These are phyloP conservation scores for Spathaspora gorwiae DNA, from an alignment of 805 yeast genomes.

Conservation along the genomic window DNA sequence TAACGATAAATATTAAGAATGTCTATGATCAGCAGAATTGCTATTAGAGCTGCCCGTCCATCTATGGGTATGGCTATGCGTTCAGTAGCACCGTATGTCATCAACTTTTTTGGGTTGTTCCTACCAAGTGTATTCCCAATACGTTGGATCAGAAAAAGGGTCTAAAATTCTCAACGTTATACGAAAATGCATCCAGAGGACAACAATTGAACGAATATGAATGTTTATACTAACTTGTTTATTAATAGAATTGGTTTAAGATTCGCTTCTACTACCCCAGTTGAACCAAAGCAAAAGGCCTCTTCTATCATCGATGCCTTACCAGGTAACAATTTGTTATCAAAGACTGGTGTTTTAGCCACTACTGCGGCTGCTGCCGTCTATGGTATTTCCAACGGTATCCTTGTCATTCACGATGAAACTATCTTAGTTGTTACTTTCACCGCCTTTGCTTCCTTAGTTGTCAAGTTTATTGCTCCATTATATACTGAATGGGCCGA, in stretches of 20 bases:
- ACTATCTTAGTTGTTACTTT: conserved; percentile 80
- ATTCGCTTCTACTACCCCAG: conserved; percentile 59
- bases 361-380: conserved; percentile 92
- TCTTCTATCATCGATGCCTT: conserved; percentile 82
- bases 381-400: conserved; percentile 90
- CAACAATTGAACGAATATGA: no score
- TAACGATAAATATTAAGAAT: conserved; percentile 10
- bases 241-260: conserved; percentile 53
- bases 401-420: conserved; percentile 92
- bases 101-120: no score
- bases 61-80: conserved; percentile 36
- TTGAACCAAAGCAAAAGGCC: conserved; percentile 90
- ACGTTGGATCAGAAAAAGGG: no score
- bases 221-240: conserved; percentile 24
- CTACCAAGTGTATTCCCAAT: not conserved
- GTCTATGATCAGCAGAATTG: conserved; percentile 43
- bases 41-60: conserved; percentile 41
- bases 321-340: conserved; percentile 83
- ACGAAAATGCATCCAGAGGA: no score
- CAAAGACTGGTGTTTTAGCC: conserved; percentile 94
- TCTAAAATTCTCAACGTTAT: no score
- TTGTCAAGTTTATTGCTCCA: conserved; percentile 89
- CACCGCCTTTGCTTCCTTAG: conserved; percentile 66
- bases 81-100: conserved; percentile 38
- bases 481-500: conserved; percentile 92